phyloP scores from a whole-genome alignment of 140 eudicot genomes.

The Erigeron philadelphicus region DNA sequence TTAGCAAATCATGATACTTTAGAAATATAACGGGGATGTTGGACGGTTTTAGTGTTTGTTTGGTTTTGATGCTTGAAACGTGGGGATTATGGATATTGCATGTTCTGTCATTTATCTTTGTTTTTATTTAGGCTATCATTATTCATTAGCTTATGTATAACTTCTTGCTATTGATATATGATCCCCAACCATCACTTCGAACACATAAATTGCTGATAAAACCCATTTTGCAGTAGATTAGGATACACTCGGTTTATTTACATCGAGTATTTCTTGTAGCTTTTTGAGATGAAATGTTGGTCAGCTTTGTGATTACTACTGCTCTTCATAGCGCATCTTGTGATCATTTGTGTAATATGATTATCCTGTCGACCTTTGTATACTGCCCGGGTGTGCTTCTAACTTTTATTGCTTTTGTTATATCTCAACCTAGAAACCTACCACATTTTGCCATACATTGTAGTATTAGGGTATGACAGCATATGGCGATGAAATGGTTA shows the following conservation, averaged over 20 bases:
- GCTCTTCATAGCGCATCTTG: not conserved
- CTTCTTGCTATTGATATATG: too few relatives aligned
- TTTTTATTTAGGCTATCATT: too few relatives aligned
- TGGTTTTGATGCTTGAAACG: too few relatives aligned
- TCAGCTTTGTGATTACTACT: not conserved
- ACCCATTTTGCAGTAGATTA: not conserved
- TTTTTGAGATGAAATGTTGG: constrained; percentile 22
- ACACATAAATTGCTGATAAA: too few relatives aligned
- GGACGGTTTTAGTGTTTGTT: too few relatives aligned
- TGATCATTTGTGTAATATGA: not conserved
- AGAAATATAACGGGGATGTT: too few relatives aligned
- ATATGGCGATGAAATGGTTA: not conserved
- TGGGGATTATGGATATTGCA: too few relatives aligned
- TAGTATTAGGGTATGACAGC: not conserved
- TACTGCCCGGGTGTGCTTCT: not conserved
- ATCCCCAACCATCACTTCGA: too few relatives aligned
- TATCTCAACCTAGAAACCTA: not conserved
- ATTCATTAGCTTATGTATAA: too few relatives aligned
- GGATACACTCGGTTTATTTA: constrained; percentile 3
- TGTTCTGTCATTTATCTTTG: too few relatives aligned
- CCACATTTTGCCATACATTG: not conserved
- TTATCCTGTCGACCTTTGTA: not conserved
- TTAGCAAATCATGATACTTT: too few relatives aligned
- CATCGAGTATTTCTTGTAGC: constrained; percentile 1
- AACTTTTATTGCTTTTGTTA: not conserved